Conservation (phyloP, 2,329 filamentous ascomycete genomes). For the Boeremia lycopersici region DNA sequence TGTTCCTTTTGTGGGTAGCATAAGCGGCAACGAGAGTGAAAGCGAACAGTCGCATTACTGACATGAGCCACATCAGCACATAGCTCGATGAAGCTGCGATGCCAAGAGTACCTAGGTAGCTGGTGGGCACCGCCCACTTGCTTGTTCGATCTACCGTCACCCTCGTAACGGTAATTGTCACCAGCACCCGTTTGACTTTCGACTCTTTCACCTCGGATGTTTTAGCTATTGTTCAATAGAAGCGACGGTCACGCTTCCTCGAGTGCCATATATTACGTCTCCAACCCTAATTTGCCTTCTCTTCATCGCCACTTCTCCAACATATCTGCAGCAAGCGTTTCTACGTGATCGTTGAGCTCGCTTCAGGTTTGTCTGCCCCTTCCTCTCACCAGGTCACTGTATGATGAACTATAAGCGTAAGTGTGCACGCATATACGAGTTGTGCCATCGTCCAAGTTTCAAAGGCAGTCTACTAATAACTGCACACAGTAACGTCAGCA, state of each 20-base stretch:
- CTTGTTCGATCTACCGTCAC: constrained; percentile 15
- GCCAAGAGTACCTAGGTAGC: not conserved
- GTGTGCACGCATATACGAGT: not conserved
- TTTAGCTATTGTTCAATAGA: not conserved
- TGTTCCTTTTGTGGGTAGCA: not conserved
- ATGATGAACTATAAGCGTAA: not conserved
- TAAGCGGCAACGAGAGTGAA: constrained; percentile 1
- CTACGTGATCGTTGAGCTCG: not conserved
- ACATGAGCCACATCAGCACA: not conserved
- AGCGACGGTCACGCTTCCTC: not conserved
- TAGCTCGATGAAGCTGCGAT: not conserved
- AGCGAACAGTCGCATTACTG: not conserved
- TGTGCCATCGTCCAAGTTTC: not conserved
- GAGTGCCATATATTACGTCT: not conserved
- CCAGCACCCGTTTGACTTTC: not conserved
- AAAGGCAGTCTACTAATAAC: not conserved
- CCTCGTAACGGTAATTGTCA: not conserved
- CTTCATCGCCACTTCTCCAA: not conserved
- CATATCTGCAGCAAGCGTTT: too few relatives aligned
- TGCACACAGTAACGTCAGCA: not conserved
- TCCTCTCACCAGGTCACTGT: not conserved
- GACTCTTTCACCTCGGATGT: constrained; percentile 21
- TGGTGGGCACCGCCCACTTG: too few relatives aligned
- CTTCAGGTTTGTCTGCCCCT: not conserved
- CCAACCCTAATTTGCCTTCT: not conserved